Evolutionary conservation across 148 eudicot genomes (phyloP).

Genomic region (Cornus kousa): DNA sequence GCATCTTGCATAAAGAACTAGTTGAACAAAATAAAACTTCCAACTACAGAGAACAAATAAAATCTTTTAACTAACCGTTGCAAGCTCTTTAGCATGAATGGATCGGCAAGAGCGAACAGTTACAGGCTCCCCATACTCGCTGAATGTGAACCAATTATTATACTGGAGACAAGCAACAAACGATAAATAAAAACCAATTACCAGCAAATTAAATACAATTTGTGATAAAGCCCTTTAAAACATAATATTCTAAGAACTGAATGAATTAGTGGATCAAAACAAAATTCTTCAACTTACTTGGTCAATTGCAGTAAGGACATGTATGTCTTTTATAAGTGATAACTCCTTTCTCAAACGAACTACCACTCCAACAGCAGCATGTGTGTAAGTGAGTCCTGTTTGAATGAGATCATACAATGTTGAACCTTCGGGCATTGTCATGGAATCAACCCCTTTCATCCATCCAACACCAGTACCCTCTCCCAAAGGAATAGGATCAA

Average conservation of each 20-base stretch:
- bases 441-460: conserved; percentile 71
- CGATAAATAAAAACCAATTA: conserved; percentile 8
- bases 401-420: conserved; percentile 72
- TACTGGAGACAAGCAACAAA: conserved; percentile 52
- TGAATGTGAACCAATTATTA: conserved; percentile 95
- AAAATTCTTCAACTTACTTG: conserved; percentile 50
- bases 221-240: background rate
- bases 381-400: conserved; percentile 61
- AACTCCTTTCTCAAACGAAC: conserved; percentile 87
- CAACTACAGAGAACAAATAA: background rate
- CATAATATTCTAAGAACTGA: background rate
- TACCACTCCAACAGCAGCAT: conserved; percentile 90
- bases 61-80: conserved; percentile 64
- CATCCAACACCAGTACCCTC: conserved; percentile 89
- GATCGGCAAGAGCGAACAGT: conserved; percentile 74
- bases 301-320: conserved; percentile 85
- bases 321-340: conserved; percentile 72
- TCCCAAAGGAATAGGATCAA: conserved; percentile 86
- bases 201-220: background rate
- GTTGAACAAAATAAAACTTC: background rate
- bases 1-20: background rate
- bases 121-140: conserved; percentile 66
- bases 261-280: background rate
- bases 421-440: conserved; percentile 72
- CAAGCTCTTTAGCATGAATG: conserved; percentile 78